A percentile compares a stretch with the other conserved stretches of the same genome.
Conservation (phyloP, 345 rosid genomes). For the Psidium guajava region DNA sequence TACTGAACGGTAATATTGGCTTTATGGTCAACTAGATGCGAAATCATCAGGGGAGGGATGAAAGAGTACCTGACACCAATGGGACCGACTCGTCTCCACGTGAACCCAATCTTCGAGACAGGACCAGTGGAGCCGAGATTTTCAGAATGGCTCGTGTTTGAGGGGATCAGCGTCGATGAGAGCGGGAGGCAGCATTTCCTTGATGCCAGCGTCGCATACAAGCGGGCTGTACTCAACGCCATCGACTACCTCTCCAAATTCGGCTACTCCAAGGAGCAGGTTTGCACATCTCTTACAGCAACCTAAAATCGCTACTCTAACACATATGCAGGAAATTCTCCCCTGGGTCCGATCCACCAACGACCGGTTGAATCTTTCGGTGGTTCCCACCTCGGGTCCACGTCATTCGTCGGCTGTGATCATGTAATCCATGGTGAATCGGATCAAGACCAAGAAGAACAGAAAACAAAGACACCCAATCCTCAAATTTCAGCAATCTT, state of each 20-base stretch:
- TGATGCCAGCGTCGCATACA: conserved; percentile 84
- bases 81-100: conserved; percentile 88
- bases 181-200: conserved; percentile 77
- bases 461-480: not conserved
- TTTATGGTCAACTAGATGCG: conserved; percentile 38
- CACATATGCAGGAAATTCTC: not conserved
- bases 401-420: not conserved
- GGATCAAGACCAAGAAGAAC: not conserved
- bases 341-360: not conserved
- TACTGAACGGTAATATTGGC: not conserved
- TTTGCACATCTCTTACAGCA: conserved; percentile 1
- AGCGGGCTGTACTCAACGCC: conserved; percentile 84
- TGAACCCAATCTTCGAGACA: conserved; percentile 85
- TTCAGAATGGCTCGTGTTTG: conserved; percentile 91
- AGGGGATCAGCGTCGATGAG: conserved; percentile 93
- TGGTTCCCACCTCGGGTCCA: not conserved
- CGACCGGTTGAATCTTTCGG: not conserved
- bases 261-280: conserved; percentile 97
- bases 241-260: conserved; percentile 83
- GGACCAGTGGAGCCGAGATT: conserved; percentile 94
- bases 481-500: not conserved
- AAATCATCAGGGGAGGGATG: conserved; percentile 79
- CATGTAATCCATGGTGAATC: not conserved
- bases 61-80: conserved; percentile 91
- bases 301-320: not conserved